A percentile compares a stretch with the other conserved stretches of the same genome.
These are phyloP conservation scores for Casuarina glauca DNA, from an alignment of 306 rosid species.

Conservation along the genomic window DNA sequence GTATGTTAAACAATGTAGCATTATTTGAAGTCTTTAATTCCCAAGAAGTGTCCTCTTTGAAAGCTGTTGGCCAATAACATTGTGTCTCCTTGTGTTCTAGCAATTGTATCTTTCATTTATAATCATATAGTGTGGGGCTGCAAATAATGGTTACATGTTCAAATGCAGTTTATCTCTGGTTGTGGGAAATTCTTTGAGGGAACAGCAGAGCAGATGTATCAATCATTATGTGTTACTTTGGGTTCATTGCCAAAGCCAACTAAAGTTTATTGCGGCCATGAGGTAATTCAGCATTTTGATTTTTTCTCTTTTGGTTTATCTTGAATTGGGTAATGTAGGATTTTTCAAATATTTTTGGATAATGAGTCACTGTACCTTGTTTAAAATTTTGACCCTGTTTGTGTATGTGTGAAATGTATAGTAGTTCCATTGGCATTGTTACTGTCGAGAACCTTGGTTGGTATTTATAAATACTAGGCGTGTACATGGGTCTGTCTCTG, in stretches of 20 bases:
- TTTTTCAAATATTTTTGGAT: background rate
- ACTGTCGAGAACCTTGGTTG: background rate
- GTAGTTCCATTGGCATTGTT: background rate
- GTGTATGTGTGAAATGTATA: background rate
- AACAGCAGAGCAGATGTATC: constrained; percentile 95
- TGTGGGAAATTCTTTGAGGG: constrained; percentile 94
- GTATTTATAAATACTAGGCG: background rate
- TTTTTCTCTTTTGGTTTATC: background rate
- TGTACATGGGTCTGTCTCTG: background rate
- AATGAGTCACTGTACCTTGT: background rate
- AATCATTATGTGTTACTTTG: constrained; percentile 69
- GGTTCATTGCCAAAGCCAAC: constrained; percentile 86
- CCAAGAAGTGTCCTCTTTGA: background rate
- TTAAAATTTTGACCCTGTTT: background rate
- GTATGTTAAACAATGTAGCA: background rate
- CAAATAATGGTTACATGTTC: constrained; percentile 20
- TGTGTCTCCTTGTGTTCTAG: background rate
- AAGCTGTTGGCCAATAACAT: background rate
- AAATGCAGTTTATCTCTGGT: constrained; percentile 72
- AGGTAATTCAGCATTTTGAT: constrained; percentile 49
- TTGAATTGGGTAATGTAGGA: background rate
- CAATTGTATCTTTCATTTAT: background rate
- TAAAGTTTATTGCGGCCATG: constrained; percentile 86
- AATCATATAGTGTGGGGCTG: background rate
- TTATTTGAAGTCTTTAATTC: background rate